These are phyloP conservation scores for Plasmodium sp. DNA, from an alignment of 169 alveolate species.

Conservation along the genomic window DNA sequence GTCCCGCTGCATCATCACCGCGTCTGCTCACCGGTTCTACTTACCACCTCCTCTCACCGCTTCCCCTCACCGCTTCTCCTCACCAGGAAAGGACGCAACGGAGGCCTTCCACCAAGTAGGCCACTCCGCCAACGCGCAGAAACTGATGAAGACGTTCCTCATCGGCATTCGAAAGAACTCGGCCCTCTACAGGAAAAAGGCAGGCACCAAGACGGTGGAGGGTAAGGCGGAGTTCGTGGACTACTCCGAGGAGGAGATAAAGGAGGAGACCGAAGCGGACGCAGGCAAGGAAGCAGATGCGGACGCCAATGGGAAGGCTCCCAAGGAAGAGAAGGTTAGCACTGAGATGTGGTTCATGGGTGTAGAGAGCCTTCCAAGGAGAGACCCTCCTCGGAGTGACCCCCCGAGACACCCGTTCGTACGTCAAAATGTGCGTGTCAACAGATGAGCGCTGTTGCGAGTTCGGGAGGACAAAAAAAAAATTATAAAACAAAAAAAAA, in stretches of 20 bases:
- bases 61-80: background rate
- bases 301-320: background rate
- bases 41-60: too few relatives aligned
- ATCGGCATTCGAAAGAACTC: conserved; percentile 57
- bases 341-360: too few relatives aligned
- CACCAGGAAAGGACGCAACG: conserved; percentile 73
- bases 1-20: background rate
- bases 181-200: conserved; percentile 17
- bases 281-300: too few relatives aligned
- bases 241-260: conserved; percentile 46
- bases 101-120: conserved; percentile 37
- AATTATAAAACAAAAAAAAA: conserved; percentile 4
- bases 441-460: background rate
- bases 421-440: background rate
- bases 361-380: background rate
- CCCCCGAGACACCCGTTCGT: background rate
- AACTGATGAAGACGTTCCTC: conserved; percentile 53
- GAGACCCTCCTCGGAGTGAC: background rate
- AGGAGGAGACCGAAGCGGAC: background rate
- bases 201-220: conserved; percentile 24
- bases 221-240: conserved; percentile 39
- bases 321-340: too few relatives aligned
- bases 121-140: conserved; percentile 49
- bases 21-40: too few relatives aligned
- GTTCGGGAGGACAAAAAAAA: background rate